Base-by-base conservation (phyloP, 2,329 filamentous ascomycete species). In the Calonectria pseudoreteaudii region DNA sequence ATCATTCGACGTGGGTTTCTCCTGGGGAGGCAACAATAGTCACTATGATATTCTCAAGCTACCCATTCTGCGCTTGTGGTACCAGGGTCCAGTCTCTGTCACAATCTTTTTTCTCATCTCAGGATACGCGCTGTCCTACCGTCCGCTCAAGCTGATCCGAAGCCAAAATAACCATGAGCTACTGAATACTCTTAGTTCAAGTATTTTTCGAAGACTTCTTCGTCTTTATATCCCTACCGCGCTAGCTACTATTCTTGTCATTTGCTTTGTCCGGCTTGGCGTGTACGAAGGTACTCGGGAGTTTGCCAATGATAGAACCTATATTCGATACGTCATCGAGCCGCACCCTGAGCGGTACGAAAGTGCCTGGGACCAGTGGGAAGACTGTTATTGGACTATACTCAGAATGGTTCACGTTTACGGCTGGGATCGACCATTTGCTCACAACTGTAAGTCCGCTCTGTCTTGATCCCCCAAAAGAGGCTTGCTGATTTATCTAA, bases 91-190 rank as follows among this genome's bases (percentile, higher is more conserved):
- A 3, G 87, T 89, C 0, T 90, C 90, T 78, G 90, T 92, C 38
- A 89, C 88, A 82, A 82, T 91, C 75, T 93, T 93, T 84, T 92
- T 91, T 80, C 88, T 92, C 78, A 89, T 92, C 53, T 91, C 90
- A 0, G 91, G 91, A 28, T 92, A 91, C 81, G 91, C 90, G 4
- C 85, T 93, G 13, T 89, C 88, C 31, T 86, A 91, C 69, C 86
- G 86, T 56, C 87, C 88, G 1, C 78, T 91, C 26, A 88, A 86
- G 75, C 83, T 89, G 56, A 81, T 85, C 26, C 86, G 86, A 44
- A 82, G 77, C 68, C 82, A 83, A 16, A 77, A 78, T 38, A 82
- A 81, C 52, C 77, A 84, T 41, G 86, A 85, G 13, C 85, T 89
- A 66, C 82, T 86, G 1, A 82, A 77, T 23, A 86, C 87, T 23